phyloP scores from a whole-genome alignment of 2,329 filamentous ascomycete genomes.

The Hypoxylon sp. region DNA sequence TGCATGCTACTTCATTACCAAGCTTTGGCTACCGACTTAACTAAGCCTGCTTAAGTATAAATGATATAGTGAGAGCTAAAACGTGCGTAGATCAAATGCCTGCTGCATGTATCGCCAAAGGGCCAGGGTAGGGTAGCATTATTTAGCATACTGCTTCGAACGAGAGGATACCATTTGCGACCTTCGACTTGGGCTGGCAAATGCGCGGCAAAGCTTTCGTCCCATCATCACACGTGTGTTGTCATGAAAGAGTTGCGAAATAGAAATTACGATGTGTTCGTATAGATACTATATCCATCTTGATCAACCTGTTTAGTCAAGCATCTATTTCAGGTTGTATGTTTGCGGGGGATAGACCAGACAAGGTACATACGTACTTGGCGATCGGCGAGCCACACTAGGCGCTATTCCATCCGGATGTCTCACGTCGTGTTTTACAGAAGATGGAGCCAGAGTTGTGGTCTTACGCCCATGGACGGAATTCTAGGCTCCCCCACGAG shows the following conservation, averaged over 20 bases:
- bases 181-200: neutral
- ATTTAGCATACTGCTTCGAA: conserved; percentile 20
- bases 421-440: conserved; percentile 43
- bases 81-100: conserved; percentile 32
- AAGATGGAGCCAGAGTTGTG: conserved; percentile 23
- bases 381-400: conserved; percentile 41
- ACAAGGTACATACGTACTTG: conserved; percentile 27
- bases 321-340: conserved; percentile 10
- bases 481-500: conserved; percentile 13
- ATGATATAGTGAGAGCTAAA: conserved; percentile 23
- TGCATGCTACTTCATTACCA: conserved; percentile 32
- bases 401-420: conserved; percentile 29
- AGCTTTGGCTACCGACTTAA: conserved; percentile 38
- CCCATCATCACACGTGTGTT: conserved; percentile 9
- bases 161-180: conserved; percentile 18
- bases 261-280: conserved; percentile 33
- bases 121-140: conserved; percentile 29
- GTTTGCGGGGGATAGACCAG: conserved; percentile 28
- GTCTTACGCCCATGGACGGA: conserved; percentile 25
- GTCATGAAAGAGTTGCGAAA: conserved; percentile 5
- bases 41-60: conserved; percentile 32
- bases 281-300: conserved; percentile 26
- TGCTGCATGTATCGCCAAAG: conserved; percentile 33
- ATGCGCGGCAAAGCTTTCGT: conserved; percentile 1
- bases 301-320: conserved; percentile 7